A percentile compares a stretch with the other conserved stretches of the same genome.
phyloP scores from a whole-genome alignment of 768 basidiomycete species.

The Dioszegia hungarica region DNA sequence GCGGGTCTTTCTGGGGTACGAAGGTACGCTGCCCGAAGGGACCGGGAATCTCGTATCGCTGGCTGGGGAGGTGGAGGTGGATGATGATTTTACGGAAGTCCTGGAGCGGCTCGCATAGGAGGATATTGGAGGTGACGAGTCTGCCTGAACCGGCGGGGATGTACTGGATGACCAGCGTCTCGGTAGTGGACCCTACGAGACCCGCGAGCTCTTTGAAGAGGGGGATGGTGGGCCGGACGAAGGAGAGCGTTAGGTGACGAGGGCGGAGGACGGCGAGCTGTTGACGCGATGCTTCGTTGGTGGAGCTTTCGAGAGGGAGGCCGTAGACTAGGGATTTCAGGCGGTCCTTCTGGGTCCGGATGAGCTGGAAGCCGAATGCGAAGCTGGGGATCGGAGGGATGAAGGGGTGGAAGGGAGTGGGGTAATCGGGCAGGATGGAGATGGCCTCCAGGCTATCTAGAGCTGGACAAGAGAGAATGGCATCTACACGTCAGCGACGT shows the following conservation, averaged over 20 bases:
- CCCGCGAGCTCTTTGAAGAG: conserved; percentile 3
- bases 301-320: conserved; percentile 8
- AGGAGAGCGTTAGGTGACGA: neutral
- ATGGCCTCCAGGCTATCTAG: conserved; percentile 15
- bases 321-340: conserved; percentile 13
- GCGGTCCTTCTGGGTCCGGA: conserved; percentile 9
- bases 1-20: neutral
- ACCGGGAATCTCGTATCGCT: neutral
- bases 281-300: conserved; percentile 2
- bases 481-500: conserved; percentile 15
- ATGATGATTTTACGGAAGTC: neutral
- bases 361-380: conserved; percentile 28
- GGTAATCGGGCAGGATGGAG: conserved; percentile 23
- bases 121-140: neutral
- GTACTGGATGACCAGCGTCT: neutral
- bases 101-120: conserved; percentile 4
- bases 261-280: neutral
- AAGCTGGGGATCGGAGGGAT: conserved; percentile 15
- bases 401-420: conserved; percentile 14
- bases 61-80: neutral
- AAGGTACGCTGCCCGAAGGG: neutral
- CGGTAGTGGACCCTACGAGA: neutral
- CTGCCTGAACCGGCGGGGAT: neutral
- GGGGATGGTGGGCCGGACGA: neutral
- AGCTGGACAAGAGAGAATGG: conserved; percentile 19